These are phyloP conservation scores for Apiospora pterosperma DNA, from an alignment of 2,329 filamentous ascomycete genomes.

Conservation along the genomic window DNA sequence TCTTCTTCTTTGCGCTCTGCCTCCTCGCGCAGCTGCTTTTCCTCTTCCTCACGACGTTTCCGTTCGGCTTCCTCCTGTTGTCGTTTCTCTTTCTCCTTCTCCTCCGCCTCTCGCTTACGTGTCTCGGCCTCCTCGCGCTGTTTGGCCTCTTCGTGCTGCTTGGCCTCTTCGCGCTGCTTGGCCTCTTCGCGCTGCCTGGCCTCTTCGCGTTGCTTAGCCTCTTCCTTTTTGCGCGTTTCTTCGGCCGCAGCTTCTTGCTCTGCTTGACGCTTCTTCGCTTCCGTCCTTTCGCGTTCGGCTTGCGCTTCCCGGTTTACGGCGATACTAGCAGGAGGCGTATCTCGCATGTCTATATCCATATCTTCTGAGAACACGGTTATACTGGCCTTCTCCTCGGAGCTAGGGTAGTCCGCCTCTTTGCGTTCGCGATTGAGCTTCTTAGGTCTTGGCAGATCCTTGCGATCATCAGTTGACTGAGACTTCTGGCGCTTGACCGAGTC, in stretches of 20 bases:
- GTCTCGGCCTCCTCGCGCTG: conserved; percentile 33
- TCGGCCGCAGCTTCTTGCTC: conserved; percentile 28
- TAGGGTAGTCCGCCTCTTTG: conserved; percentile 38
- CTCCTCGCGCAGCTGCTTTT: conserved; percentile 27
- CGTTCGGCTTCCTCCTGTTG: conserved; percentile 35
- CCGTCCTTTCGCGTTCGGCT: conserved; percentile 33
- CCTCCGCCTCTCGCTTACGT: conserved; percentile 32
- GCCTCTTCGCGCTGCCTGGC: conserved; percentile 23
- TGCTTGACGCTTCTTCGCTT: conserved; percentile 30
- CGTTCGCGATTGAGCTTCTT: conserved; percentile 38
- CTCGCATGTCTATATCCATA: conserved; percentile 53
- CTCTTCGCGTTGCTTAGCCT: conserved; percentile 24
- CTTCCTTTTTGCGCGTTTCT: conserved; percentile 27
- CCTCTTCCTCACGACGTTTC: conserved; percentile 22
- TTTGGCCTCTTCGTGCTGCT: conserved; percentile 23
- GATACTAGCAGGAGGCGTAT: conserved; percentile 32
- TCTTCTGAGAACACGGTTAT: conserved; percentile 59
- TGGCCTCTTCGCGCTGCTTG: conserved; percentile 22
- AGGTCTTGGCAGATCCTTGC: conserved; percentile 31
- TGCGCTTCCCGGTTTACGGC: conserved; percentile 25
- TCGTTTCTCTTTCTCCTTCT: conserved; percentile 27
- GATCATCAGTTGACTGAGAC: conserved; percentile 35
- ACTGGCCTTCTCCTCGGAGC: conserved; percentile 41
- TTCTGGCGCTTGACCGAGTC: conserved; percentile 34
- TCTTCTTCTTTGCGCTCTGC: conserved; percentile 33